Evolutionary conservation across 2,329 filamentous ascomycete species (phyloP), one percentile per base, ranked within the genome.

Genomic region (Phoma sp.): DNA sequence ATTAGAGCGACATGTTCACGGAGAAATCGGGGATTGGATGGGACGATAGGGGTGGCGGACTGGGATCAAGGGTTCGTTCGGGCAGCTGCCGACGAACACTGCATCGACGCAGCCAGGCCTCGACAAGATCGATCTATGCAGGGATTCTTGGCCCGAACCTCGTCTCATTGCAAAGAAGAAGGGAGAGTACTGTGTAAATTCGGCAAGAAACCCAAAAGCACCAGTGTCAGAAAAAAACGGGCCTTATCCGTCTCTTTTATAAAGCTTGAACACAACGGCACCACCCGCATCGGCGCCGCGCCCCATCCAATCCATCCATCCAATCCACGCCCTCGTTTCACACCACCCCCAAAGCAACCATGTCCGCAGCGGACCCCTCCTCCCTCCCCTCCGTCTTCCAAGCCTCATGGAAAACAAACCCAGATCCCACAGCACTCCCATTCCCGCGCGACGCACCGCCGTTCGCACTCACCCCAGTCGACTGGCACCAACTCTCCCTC

Each of bases 391-490:
- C 62, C 10, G 55, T 61, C 35, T 73, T 73, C 57, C 70, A 71
- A 52, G 44, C 59, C 8, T 60, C 51, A 35, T 73, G 70, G 70
- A 63, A 57, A 33, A 37, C 58, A 37, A 69, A 72, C 36, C 65
- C 68, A 7, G 69, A 74, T 52, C 67, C 71, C 3, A 65, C 62
- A 7, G 67, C 70, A 13, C 62, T 74, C 22, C 70, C 70, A n/a
- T 74, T 74, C 49, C 66, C 67, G 0, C 64, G 64, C 41, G 62
- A 69, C 40, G 64, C 65, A 44, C 72, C 71, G 2, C 71, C 72
- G n/a, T 75, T 74, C 52, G 52, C 63, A 14, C 70, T 74, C 39
- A 74, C 72, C 7, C 47, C 64, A 11, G 59, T 72, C 40, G 72
- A 75, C 57, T 70, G 67, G 68, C 61, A 68, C 7, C 70, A 71